Percentiles rank a stretch among this genome's conserved stretches.
phyloP scores from a whole-genome alignment of 2,329 filamentous ascomycete genomes.

The Blastomyces emzantsi region DNA sequence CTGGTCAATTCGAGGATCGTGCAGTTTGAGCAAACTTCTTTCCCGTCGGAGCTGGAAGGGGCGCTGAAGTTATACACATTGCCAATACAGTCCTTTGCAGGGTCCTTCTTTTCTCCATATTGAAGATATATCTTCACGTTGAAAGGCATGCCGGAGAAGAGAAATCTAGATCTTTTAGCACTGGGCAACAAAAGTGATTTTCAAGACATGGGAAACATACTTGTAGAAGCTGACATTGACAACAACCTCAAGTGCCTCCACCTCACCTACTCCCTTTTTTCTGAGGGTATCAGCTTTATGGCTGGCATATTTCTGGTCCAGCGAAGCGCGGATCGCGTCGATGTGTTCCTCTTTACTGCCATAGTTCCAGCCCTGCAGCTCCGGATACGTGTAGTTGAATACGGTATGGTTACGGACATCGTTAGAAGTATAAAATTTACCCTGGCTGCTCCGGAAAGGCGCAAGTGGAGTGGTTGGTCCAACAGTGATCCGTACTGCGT shows the following conservation, averaged over 20 bases:
- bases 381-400: conserved; percentile 8
- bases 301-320: background rate
- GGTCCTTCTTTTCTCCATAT: conserved; percentile 4
- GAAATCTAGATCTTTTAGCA: conserved; percentile 1
- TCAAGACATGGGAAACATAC: background rate
- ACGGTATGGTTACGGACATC: conserved; percentile 3
- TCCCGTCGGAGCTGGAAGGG: conserved; percentile 3
- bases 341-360: background rate
- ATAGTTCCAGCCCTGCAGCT: conserved; percentile 5
- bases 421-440: conserved; percentile 7
- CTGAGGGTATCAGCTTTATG: background rate
- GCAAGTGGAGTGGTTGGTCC: conserved; percentile 4
- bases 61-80: conserved; percentile 5
- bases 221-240: conserved; percentile 8
- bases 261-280: background rate
- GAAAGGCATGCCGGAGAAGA: conserved; percentile 6
- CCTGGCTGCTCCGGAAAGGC: conserved; percentile 2
- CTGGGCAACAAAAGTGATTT: background rate
- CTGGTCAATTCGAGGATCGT: conserved; percentile 3
- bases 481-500: background rate
- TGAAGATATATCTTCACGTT: conserved; percentile 4
- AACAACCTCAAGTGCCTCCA: conserved; percentile 4
- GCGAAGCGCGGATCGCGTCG: background rate
- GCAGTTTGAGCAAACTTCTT: conserved; percentile 7
- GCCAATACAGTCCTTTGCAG: conserved; percentile 3